Evolutionary conservation across 768 basidiomycete species (phyloP), one percentile per base, ranked within the genome.

Genomic region (Phlegmacium glaucopus): DNA sequence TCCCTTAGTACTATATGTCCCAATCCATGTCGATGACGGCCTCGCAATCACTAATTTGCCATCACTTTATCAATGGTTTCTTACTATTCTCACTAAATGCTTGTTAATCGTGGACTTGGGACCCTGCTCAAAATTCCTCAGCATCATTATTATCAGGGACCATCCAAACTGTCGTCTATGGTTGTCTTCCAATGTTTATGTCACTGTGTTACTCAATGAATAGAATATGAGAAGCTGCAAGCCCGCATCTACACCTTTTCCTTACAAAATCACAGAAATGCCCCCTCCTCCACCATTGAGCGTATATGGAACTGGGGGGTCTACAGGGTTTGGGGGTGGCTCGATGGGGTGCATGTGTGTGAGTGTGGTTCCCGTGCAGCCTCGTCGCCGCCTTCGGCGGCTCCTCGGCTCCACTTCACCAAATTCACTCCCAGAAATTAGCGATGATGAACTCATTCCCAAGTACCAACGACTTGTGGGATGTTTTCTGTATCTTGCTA

Each of bases 11-110:
- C 50, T 62, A 22, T 49, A 62, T 34, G 37, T 65, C 0, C 56
- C 57, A 4, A 39, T 64, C 15, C 63, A 65, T 44, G 63, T 66
- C 8, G 61, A 66, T 35, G 60, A 63, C 39, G 50, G 61, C 8
- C 48, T 61, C n/a, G 51, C 26, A 4, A 49, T 50, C 1, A 54
- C 55, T 0, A 62, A 62, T 44, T 60, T 54, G 7, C 2, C 8
- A 0, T 35, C 50, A 0, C 54, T 60, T 4, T 61, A 55, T 13
- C 11, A 29, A 12, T 61, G 62, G 63, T 41, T 61, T 9, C 47
- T 59, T 22, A 1, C 4, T 11, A 25, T 38, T 16, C 29, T 59
- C 4, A 15, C 15, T 3, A 13, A 42, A 6, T 9, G 37, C 8
- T 32, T 55, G 5, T 22, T 50, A 9, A 44, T 58, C 16, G 34